Base-by-base conservation (phyloP, 164 flowering plant genomes). In the Aristolochia fimbriata region DNA sequence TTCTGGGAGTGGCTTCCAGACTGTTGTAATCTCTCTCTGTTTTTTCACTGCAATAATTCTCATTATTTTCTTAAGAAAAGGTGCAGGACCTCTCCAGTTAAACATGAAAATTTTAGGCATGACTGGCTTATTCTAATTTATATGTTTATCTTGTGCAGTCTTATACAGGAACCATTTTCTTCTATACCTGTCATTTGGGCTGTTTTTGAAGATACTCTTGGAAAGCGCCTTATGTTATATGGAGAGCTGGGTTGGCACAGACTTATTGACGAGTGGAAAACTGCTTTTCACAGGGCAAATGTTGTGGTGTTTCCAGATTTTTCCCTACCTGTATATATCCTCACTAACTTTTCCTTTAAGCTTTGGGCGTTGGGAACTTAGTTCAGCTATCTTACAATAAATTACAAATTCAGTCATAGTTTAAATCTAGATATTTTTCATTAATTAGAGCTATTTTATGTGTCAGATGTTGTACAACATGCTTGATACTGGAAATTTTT, bases 101-200 rank as follows among this genome's bases (percentile, higher is more conserved):
- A n/a, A n/a, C n/a, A n/a, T n/a, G 4, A 4, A 48, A 48, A 19
- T 15, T 48, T 12, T 48, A 15, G 4, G 12, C 51, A 48, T 3
- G 51, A 31, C 19, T 57, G 22, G 60, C 23, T 1, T 41, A 57
- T 49, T 50, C 25, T 73, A 74, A 58, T 71, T 76, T 74, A 73
- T 79, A 77, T 80, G 74, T 81, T 77, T 76, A 81, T 78, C 78
- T 52, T 81, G 55, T 91, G 95, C 99, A 94, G 99, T 88, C 91
- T 94, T 68, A 81, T 87, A 96, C 97, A 87, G 91, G 99, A 94
- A 72, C 99, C 99, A 45, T 94, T 94, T 73, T 79, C 78, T 84
- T 87, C 88, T 52, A 57, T 94, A 65, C 97, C 96, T 17, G 74
- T 94, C 51, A 74, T 94, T 75, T 94, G 97, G 99, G 81, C 91